Conservation (phyloP, 176 grass and related monocot species). For the Saccharum officinarum region DNA sequence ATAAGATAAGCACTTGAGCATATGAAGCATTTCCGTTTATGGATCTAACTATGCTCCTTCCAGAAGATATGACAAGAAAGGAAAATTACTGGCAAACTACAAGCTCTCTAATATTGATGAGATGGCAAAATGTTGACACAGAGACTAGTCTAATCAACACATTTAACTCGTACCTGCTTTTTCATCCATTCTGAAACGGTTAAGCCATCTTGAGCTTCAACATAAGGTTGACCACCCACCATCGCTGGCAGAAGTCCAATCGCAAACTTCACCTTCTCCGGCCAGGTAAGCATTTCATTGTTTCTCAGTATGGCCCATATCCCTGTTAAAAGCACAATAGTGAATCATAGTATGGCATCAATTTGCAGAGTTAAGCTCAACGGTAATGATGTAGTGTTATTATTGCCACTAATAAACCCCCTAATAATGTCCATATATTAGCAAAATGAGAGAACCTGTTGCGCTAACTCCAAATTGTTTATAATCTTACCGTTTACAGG, state of each 20-base stretch:
- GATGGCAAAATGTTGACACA: neutral
- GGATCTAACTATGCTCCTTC: too few relatives aligned
- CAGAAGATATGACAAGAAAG: constrained; percentile 29
- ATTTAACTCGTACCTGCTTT: constrained; percentile 61
- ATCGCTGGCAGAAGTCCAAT: constrained; percentile 93
- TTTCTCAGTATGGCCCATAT: constrained; percentile 88
- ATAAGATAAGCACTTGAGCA: neutral
- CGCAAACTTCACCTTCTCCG: constrained; percentile 96
- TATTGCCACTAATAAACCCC: constrained; percentile 5
- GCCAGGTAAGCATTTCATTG: constrained; percentile 99
- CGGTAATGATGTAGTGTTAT: neutral
- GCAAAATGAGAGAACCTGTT: neutral
- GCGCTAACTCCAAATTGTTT: neutral
- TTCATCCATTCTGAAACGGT: constrained; percentile 94
- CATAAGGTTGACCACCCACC: constrained; percentile 68
- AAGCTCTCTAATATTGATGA: constrained; percentile 8
- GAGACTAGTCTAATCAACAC: neutral
- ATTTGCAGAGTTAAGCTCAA: constrained; percentile 7
- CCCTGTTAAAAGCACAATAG: constrained; percentile 53
- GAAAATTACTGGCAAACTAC: neutral
- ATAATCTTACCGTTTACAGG: constrained; percentile 79
- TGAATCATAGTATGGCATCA: constrained; percentile 16
- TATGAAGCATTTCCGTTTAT: too few relatives aligned
- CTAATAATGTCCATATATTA: constrained; percentile 15
- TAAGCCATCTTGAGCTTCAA: constrained; percentile 91